phyloP scores from a whole-genome alignment of 768 basidiomycete species.

The Amanita molliuscula region DNA sequence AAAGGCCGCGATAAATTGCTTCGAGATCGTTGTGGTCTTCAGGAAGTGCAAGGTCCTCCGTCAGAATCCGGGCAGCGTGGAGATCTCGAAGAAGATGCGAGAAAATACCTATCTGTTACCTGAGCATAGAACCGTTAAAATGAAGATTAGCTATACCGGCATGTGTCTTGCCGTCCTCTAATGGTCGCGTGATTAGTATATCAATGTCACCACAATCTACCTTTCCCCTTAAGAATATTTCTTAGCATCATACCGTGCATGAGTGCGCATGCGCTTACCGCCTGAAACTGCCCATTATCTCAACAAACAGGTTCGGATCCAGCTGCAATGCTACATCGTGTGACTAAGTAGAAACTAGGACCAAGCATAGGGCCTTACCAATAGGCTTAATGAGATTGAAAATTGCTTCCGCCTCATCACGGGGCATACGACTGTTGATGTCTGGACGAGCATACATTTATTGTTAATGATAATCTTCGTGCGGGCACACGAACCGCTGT shows the following conservation, averaged over 20 bases:
- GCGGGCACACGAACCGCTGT: slow-evolving; percentile 42
- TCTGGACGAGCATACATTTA: slow-evolving; percentile 29
- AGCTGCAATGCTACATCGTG: slow-evolving; percentile 46
- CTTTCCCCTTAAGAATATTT: slow-evolving; percentile 48
- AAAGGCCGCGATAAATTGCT: slow-evolving; percentile 74
- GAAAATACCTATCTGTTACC: slow-evolving; percentile 43
- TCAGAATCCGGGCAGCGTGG: slow-evolving; percentile 51
- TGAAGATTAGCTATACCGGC: slow-evolving; percentile 32
- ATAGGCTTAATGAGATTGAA: slow-evolving; percentile 63
- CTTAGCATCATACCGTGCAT: neutral
- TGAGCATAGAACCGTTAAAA: neutral
- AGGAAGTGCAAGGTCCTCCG: slow-evolving; percentile 70
- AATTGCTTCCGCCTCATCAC: slow-evolving; percentile 65
- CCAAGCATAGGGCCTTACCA: slow-evolving; percentile 30
- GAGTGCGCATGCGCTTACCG: slow-evolving; percentile 28
- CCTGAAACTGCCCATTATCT: slow-evolving; percentile 90
- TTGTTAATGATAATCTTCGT: neutral
- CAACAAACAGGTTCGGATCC: slow-evolving; percentile 61
- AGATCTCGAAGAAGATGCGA: slow-evolving; percentile 45
- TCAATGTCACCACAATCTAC: slow-evolving; percentile 86
- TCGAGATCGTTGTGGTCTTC: slow-evolving; percentile 62
- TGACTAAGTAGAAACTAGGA: slow-evolving; percentile 1
- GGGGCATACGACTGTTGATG: slow-evolving; percentile 78
- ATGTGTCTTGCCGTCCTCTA: slow-evolving; percentile 67
- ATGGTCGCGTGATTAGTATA: slow-evolving; percentile 71